A percentile compares a stretch with the other conserved stretches of the same genome.
Conservation (phyloP, 495 filamentous ascomycete species). For the Bombardia bombarda region DNA sequence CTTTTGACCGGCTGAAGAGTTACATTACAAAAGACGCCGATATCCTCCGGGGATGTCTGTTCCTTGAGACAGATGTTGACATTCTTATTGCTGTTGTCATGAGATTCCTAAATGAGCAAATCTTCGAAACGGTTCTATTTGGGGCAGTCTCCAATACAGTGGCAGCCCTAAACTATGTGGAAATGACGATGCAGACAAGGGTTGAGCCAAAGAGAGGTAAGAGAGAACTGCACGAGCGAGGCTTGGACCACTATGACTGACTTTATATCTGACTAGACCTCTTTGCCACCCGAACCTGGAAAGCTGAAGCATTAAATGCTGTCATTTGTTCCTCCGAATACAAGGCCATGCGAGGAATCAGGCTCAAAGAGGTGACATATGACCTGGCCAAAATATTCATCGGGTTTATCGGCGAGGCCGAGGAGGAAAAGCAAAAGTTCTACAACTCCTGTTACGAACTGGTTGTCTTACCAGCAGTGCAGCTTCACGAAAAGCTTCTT, state of each 20-base stretch:
- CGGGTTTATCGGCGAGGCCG: conserved; percentile 8
- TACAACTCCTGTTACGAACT: conserved; percentile 5
- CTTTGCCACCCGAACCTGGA: conserved; percentile 24
- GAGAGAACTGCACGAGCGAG: background rate
- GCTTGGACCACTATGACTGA: background rate
- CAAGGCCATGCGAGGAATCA: conserved; percentile 2
- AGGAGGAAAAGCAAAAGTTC: conserved; percentile 7
- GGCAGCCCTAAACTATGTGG: conserved; percentile 12
- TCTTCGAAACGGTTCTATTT: conserved; percentile 22
- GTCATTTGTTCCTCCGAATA: conserved; percentile 17
- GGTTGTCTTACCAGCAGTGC: conserved; percentile 21
- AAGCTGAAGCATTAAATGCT: conserved; percentile 21
- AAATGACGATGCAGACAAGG: conserved; percentile 16
- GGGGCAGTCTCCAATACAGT: conserved; percentile 2
- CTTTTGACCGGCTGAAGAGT: conserved; percentile 6
- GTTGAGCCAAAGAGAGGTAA: conserved; percentile 21
- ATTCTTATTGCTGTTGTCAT: conserved; percentile 23
- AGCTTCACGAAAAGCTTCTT: conserved; percentile 21
- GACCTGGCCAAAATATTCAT: conserved; percentile 10
- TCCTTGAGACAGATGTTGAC: conserved; percentile 26
- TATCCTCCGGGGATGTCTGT: conserved; percentile 10
- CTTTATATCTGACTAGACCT: conserved; percentile 15
- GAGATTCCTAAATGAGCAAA: conserved; percentile 20
- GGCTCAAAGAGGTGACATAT: conserved; percentile 5
- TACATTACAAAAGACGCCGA: conserved; percentile 12